A percentile compares a stretch with the other conserved stretches of the same genome.
Conservation (phyloP, 2,329 filamentous ascomycete species). For the Fusarium falciforme region DNA sequence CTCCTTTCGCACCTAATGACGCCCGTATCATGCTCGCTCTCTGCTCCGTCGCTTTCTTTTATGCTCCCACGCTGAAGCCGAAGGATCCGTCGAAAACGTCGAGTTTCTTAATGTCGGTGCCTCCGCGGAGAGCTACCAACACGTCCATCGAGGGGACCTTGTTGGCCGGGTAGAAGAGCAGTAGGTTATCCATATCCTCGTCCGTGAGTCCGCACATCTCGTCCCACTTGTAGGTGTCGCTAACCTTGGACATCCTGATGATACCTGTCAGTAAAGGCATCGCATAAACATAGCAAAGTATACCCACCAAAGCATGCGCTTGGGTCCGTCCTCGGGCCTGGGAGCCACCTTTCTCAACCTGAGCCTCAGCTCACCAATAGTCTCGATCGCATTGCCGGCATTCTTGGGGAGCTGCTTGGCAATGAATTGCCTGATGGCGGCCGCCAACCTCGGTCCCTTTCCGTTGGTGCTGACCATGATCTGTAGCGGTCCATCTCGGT, state of each 20-base stretch:
- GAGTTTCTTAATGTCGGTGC: constrained; percentile 56
- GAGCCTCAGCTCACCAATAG: constrained; percentile 82
- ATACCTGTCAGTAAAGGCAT: constrained; percentile 6
- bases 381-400: constrained; percentile 85
- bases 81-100: constrained; percentile 70
- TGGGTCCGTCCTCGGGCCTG: constrained; percentile 77
- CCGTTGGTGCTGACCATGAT: constrained; percentile 99
- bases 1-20: constrained; percentile 5
- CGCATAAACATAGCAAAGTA: too few relatives aligned
- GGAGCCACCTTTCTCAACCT: constrained; percentile 85
- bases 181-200: constrained; percentile 84
- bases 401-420: constrained; percentile 80
- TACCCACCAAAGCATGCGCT: constrained; percentile 87
- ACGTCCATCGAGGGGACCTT: constrained; percentile 67
- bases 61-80: constrained; percentile 66
- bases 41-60: constrained; percentile 7
- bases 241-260: constrained; percentile 88
- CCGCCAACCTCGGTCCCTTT: constrained; percentile 91
- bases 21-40: not conserved
- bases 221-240: constrained; percentile 86
- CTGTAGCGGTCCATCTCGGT: constrained; percentile 94
- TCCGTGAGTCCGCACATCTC: constrained; percentile 86
- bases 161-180: constrained; percentile 75
- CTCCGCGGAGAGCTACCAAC: constrained; percentile 65
- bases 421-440: constrained; percentile 85